These are phyloP conservation scores for Phoenix roebelenii DNA, from an alignment of 176 grass and related monocot genomes.

Conservation along the genomic window DNA sequence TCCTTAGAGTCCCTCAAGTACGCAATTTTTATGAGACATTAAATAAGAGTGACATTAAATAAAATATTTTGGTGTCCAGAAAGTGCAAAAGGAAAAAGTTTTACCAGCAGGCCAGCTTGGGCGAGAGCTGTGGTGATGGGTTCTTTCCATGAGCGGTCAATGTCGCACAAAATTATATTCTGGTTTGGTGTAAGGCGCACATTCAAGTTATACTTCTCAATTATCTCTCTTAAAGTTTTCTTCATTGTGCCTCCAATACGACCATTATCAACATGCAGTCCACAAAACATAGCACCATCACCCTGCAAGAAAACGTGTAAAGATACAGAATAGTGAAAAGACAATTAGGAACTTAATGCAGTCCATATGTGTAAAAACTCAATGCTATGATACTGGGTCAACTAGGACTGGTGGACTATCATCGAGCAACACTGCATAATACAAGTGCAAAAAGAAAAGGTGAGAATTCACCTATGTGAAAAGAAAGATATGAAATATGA, in stretches of 20 bases:
- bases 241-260: slow-evolving; percentile 69
- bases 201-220: slow-evolving; percentile 81
- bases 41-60: too few relatives aligned
- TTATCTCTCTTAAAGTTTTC: slow-evolving; percentile 82
- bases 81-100: not conserved
- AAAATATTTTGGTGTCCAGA: too few relatives aligned
- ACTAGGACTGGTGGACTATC: too few relatives aligned
- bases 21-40: not conserved
- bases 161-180: slow-evolving; percentile 81
- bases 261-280: slow-evolving; percentile 90
- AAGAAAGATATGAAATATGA: too few relatives aligned
- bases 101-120: slow-evolving; percentile 78
- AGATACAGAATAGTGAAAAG: slow-evolving; percentile 1
- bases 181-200: slow-evolving; percentile 89
- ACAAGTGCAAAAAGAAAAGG: too few relatives aligned
- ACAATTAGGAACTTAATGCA: too few relatives aligned
- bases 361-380: too few relatives aligned
- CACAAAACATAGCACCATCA: slow-evolving; percentile 85
- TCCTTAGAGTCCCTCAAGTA: not conserved
- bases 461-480: too few relatives aligned
- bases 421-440: too few relatives aligned
- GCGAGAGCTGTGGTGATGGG: slow-evolving; percentile 65
- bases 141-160: slow-evolving; percentile 66
- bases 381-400: too few relatives aligned
- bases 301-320: slow-evolving; percentile 34